Percentiles rank a stretch among this genome's conserved stretches.
Evolutionary conservation across 805 yeast genomes (phyloP).

Genomic region (Ogataea siamensis): DNA sequence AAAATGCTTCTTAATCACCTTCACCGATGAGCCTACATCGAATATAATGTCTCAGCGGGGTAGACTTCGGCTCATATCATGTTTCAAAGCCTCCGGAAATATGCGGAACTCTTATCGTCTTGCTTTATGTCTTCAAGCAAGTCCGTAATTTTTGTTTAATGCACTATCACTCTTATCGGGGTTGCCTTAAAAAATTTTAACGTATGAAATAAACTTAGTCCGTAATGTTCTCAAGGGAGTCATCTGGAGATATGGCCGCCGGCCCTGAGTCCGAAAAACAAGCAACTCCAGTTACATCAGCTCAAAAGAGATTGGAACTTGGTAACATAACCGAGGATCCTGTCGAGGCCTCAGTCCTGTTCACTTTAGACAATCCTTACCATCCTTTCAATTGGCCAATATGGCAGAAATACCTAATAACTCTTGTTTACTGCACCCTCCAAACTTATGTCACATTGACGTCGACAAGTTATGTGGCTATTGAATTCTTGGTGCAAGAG

Average conservation of each 20-base stretch:
- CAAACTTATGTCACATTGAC: conserved; percentile 34
- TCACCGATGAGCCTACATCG: too few relatives aligned
- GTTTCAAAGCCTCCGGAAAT: not conserved
- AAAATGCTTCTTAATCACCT: too few relatives aligned
- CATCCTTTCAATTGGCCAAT: conserved; percentile 35
- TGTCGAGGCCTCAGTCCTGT: conserved; percentile 30
- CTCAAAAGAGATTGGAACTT: conserved; percentile 25
- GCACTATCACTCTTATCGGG: conserved; percentile 1
- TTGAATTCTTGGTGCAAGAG: conserved; percentile 30
- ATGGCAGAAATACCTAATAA: conserved; percentile 27
- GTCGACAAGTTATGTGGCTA: conserved; percentile 35
- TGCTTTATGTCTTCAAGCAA: not conserved
- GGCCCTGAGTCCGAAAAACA: conserved; percentile 10
- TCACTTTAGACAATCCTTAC: conserved; percentile 29
- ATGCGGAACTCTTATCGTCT: not conserved
- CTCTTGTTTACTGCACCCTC: conserved; percentile 28
- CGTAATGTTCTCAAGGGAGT: conserved; percentile 7
- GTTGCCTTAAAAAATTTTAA: conserved; percentile 3
- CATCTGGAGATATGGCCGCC: not conserved
- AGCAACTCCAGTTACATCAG: conserved; percentile 15
- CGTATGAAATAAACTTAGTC: not conserved
- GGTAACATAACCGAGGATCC: conserved; percentile 28
- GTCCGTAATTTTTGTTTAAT: not conserved
- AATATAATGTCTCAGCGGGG: too few relatives aligned
- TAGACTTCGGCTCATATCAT: not conserved